Conservation (phyloP, 1,284 basidiomycete species). For the Puccinia hordei region DNA sequence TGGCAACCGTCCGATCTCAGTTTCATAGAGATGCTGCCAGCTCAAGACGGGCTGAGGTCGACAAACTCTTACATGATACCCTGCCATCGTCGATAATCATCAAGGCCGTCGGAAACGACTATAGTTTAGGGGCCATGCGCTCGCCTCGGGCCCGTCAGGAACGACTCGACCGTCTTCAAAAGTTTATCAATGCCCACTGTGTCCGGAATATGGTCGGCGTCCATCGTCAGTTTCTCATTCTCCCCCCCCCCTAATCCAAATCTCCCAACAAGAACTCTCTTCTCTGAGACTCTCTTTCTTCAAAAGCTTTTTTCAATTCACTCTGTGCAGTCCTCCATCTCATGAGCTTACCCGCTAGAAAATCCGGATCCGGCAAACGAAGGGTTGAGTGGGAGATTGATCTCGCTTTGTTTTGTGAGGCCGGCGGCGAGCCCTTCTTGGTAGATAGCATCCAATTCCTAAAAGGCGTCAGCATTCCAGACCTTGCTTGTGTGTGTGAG, state of each 20-base stretch:
- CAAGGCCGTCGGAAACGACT: constrained; percentile 40
- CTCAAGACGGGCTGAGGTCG: constrained; percentile 41
- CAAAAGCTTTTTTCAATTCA: constrained; percentile 53
- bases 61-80: constrained; percentile 36
- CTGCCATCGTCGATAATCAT: constrained; percentile 37
- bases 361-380: constrained; percentile 51
- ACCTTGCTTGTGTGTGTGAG: constrained; percentile 34
- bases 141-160: constrained; percentile 41
- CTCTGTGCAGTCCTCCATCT: constrained; percentile 53
- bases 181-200: constrained; percentile 42
- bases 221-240: constrained; percentile 35
- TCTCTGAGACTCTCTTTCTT: background rate
- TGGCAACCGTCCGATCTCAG: constrained; percentile 33
- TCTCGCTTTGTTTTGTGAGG: constrained; percentile 54
- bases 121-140: constrained; percentile 17
- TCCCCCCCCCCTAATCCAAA: background rate
- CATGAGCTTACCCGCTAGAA: constrained; percentile 49
- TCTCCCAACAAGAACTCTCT: too few species aligned
- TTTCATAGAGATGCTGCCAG: constrained; percentile 39
- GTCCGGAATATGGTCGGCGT: constrained; percentile 46
- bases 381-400: constrained; percentile 55
- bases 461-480: constrained; percentile 53
- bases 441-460: constrained; percentile 53
- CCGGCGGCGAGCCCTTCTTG: constrained; percentile 53
- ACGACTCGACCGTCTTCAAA: constrained; percentile 17